Evolutionary conservation across 306 rosid genomes (phyloP).

Genomic region (Potentilla sterilis): DNA sequence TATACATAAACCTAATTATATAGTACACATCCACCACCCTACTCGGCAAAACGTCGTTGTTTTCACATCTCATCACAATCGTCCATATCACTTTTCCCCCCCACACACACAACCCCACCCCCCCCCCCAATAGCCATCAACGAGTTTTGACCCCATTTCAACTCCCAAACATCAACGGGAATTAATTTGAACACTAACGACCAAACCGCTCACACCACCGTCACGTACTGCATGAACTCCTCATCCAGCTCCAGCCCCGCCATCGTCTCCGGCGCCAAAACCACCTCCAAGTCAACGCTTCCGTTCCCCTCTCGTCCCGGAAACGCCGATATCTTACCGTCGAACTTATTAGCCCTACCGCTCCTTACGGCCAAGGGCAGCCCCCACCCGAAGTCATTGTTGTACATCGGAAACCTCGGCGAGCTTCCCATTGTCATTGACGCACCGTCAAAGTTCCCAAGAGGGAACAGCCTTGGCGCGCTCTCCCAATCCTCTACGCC

Average conservation of each 20-base stretch:
- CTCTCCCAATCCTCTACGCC: constrained; percentile 75
- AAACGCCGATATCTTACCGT: constrained; percentile 92
- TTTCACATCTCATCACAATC: constrained; percentile 12
- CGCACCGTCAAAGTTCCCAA: constrained; percentile 86
- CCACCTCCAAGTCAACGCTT: constrained; percentile 82
- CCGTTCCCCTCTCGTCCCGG: constrained; percentile 70
- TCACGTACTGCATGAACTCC: constrained; percentile 80
- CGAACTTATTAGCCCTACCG: constrained; percentile 73
- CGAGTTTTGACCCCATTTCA: constrained; percentile 15
- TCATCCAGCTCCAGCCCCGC: constrained; percentile 52
- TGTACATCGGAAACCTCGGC: constrained; percentile 88
- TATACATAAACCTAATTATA: not conserved
- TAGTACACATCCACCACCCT: not conserved
- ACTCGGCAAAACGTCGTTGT: not conserved
- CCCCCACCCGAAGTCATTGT: constrained; percentile 92
- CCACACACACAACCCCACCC: too few relatives aligned
- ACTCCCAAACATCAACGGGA: not conserved
- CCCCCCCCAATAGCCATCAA: not conserved
- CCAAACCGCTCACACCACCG: not conserved
- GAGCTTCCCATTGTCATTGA: constrained; percentile 88
- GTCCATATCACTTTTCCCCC: not conserved
- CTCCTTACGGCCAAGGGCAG: constrained; percentile 67
- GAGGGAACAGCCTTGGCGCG: constrained; percentile 69
- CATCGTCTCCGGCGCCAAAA: constrained; percentile 77
- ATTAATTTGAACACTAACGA: not conserved